These are phyloP conservation scores for Colletotrichum destructivum DNA, from an alignment of 2,329 filamentous ascomycete genomes.

Conservation along the genomic window DNA sequence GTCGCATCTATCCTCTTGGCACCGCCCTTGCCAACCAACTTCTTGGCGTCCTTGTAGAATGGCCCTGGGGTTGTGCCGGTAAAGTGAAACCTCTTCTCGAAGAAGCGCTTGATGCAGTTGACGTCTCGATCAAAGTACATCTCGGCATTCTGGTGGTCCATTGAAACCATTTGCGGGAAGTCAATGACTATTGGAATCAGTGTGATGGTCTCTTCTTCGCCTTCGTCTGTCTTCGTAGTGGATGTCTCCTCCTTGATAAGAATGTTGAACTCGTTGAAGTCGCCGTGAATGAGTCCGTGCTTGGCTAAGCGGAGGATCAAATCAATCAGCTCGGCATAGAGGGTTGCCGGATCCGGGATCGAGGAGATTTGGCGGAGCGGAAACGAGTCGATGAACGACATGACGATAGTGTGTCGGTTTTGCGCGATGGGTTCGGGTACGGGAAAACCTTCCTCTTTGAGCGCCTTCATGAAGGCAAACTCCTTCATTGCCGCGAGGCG, in stretches of 20 bases:
- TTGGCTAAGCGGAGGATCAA: slow-evolving; percentile 88
- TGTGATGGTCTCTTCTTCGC: slow-evolving; percentile 62
- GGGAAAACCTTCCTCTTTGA: slow-evolving; percentile 87
- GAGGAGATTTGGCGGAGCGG: slow-evolving; percentile 89
- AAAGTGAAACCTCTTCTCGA: slow-evolving; percentile 90
- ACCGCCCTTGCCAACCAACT: slow-evolving; percentile 76
- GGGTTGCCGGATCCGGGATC: slow-evolving; percentile 84
- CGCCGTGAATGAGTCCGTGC: slow-evolving; percentile 94
- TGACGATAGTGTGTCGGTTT: slow-evolving; percentile 95
- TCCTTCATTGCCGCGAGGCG: slow-evolving; percentile 94
- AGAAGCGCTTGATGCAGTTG: slow-evolving; percentile 95
- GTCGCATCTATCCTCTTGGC: slow-evolving; percentile 84
- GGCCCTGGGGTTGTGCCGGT: slow-evolving; percentile 86
- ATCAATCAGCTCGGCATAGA: slow-evolving; percentile 93
- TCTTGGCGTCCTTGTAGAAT: slow-evolving; percentile 87
- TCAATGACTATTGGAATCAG: slow-evolving; percentile 92
- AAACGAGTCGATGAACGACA: slow-evolving; percentile 93
- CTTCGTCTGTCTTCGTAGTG: slow-evolving; percentile 52
- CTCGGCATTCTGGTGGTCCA: slow-evolving; percentile 92
- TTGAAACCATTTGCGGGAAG: slow-evolving; percentile 98
- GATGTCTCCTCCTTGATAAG: slow-evolving; percentile 83
- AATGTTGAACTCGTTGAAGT: slow-evolving; percentile 99
- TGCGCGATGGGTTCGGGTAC: slow-evolving; percentile 91
- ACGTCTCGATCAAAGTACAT: slow-evolving; percentile 99
- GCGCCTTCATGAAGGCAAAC: slow-evolving; percentile 92